Evolutionary conservation across 108 stramenopile species (phyloP).

Genomic region (Cyclotella atomus): DNA sequence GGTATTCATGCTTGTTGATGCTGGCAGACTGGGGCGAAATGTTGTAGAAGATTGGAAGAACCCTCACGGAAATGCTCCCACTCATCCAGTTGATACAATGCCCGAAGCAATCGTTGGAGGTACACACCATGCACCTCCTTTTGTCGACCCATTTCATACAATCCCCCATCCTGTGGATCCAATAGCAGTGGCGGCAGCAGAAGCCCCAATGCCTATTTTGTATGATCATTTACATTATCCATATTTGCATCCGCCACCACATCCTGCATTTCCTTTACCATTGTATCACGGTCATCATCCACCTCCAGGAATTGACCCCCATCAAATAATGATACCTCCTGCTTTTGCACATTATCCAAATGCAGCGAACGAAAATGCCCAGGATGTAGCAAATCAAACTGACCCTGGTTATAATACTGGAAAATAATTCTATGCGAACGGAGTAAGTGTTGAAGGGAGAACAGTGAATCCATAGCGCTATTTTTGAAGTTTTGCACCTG

Average conservation of each 20-base stretch:
- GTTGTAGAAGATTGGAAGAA: conserved; percentile 9
- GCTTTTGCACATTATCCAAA: background rate
- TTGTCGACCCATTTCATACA: background rate
- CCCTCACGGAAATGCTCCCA: background rate
- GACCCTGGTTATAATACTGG: background rate
- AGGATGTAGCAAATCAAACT: background rate
- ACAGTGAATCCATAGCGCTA: background rate
- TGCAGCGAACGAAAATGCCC: background rate
- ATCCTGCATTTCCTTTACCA: background rate
- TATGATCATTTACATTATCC: background rate
- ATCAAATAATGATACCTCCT: too few relatives aligned
- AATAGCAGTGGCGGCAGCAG: too few relatives aligned
- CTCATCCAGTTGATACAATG: background rate
- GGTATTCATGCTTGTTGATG: conserved; percentile 55
- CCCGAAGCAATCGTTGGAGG: background rate
- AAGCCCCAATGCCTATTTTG: background rate
- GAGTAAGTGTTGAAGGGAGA: too few relatives aligned
- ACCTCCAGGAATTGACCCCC: background rate
- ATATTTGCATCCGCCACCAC: background rate
- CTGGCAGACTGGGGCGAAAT: conserved; percentile 15
- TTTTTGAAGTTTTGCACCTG: too few relatives aligned
- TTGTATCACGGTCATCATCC: background rate
- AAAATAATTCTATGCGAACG: background rate
- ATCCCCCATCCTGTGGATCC: background rate
- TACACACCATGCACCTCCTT: background rate